These are phyloP conservation scores for Geotrichum carabidarum DNA, from an alignment of 1,139 yeast genomes.

Conservation along the genomic window DNA sequence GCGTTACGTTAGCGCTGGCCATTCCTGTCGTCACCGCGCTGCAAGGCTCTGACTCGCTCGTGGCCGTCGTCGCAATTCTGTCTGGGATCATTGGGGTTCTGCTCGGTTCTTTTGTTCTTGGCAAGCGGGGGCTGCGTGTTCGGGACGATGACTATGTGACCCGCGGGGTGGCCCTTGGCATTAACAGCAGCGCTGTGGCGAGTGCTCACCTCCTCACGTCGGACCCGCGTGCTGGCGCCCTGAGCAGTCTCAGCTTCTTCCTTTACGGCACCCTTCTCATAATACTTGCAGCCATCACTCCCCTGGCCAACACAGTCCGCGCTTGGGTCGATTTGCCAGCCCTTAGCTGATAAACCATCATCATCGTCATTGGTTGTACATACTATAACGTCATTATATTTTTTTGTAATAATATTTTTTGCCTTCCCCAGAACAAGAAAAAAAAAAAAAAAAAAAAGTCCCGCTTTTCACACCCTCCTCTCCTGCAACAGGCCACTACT, in stretches of 20 bases:
- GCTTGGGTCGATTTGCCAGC: constrained; percentile 30
- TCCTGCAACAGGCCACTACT: too few species aligned
- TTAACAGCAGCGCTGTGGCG: constrained; percentile 77
- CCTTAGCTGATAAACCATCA: too few species aligned
- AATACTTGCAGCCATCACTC: constrained; percentile 56
- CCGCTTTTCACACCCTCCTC: too few species aligned
- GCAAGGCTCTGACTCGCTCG: constrained; percentile 64
- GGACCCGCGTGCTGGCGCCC: constrained; percentile 78
- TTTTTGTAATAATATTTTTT: too few species aligned
- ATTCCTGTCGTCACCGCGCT: constrained; percentile 63
- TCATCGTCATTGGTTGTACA: too few species aligned
- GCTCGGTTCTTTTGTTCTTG: constrained; percentile 53
- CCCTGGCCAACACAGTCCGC: constrained; percentile 41
- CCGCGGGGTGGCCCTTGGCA: constrained; percentile 69
- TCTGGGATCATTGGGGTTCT: constrained; percentile 75
- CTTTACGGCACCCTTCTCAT: constrained; percentile 71
- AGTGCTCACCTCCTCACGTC: constrained; percentile 65
- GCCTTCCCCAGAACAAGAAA: too few species aligned
- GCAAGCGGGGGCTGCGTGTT: constrained; percentile 43
- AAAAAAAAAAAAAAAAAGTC: too few species aligned
- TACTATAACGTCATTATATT: too few species aligned
- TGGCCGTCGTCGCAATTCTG: constrained; percentile 74
- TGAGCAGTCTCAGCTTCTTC: constrained; percentile 66
- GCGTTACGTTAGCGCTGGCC: constrained; percentile 77
- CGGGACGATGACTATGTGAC: constrained; percentile 65